These are phyloP conservation scores for Boletus barrowsii DNA, from an alignment of 768 basidiomycete species.

Conservation along the genomic window DNA sequence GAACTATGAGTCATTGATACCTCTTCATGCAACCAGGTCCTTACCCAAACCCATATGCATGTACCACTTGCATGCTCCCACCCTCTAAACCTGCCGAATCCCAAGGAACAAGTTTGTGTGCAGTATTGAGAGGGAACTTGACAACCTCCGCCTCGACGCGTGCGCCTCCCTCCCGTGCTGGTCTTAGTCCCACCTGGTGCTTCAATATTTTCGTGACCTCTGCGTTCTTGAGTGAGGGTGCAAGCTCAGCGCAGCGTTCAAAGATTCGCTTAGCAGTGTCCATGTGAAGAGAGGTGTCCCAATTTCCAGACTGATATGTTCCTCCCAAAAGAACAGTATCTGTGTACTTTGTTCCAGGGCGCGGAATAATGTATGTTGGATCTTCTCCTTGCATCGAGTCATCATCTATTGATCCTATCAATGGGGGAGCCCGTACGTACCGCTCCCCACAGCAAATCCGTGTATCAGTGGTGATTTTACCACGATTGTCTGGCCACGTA, in stretches of 20 bases:
- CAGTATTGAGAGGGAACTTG: conserved; percentile 31
- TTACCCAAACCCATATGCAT: conserved; percentile 62
- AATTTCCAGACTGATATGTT: conserved; percentile 47
- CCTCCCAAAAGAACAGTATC: conserved; percentile 56
- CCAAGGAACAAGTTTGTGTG: conserved; percentile 17
- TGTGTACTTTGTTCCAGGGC: conserved; percentile 42
- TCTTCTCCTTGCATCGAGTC: conserved; percentile 20
- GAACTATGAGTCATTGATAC: conserved; percentile 9
- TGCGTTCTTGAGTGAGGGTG: conserved; percentile 32
- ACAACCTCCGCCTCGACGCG: conserved; percentile 51
- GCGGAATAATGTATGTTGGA: conserved; percentile 60
- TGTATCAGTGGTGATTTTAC: conserved; percentile 64
- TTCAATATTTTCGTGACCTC: conserved; percentile 41
- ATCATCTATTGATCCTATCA: conserved; percentile 13
- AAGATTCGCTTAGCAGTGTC: conserved; percentile 44
- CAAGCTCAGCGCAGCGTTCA: conserved; percentile 40
- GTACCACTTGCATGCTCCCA: conserved; percentile 39
- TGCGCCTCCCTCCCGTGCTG: conserved; percentile 52
- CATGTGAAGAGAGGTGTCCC: conserved; percentile 49
- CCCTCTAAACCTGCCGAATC: conserved; percentile 16
- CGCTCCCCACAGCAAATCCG: conserved; percentile 26
- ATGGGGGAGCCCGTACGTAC: conserved; percentile 17
- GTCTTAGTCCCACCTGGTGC: conserved; percentile 60
- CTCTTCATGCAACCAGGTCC: conserved; percentile 1
- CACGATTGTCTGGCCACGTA: conserved; percentile 82